phyloP scores from a whole-genome alignment of 225 moss, liverwort and hornwort genomes.

The Anthoceros angustus region DNA sequence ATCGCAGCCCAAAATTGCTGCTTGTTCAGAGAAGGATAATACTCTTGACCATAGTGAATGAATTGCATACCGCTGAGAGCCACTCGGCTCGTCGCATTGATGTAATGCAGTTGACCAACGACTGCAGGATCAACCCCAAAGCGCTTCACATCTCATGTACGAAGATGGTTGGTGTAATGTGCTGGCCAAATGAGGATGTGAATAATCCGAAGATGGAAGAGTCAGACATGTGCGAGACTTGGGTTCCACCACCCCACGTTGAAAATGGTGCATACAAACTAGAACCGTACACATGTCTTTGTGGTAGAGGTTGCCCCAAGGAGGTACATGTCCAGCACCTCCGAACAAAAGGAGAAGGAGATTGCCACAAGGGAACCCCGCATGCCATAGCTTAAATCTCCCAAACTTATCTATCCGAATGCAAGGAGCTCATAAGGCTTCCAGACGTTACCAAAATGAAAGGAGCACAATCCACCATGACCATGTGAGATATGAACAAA shows the following conservation, averaged over 20 bases:
- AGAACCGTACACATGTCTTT: conserved; percentile 51
- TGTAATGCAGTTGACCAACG: conserved; percentile 84
- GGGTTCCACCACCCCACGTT: conserved; percentile 92
- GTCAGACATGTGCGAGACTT: conserved; percentile 88
- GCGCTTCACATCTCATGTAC: background rate
- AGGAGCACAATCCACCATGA: too few relatives aligned
- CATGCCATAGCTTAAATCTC: conserved; percentile 85
- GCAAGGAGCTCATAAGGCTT: background rate
- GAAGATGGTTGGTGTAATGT: too few relatives aligned
- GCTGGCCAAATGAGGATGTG: background rate
- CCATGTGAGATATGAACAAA: too few relatives aligned
- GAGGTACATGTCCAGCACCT: conserved; percentile 60
- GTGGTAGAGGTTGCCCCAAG: conserved; percentile 43
- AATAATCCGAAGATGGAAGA: background rate
- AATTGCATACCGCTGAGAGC: conserved; percentile 90
- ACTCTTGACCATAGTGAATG: conserved; percentile 66
- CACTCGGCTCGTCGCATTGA: conserved; percentile 72
- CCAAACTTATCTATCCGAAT: conserved; percentile 76
- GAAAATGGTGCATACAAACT: conserved; percentile 77
- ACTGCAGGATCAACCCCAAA: conserved; percentile 24
- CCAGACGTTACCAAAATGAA: conserved; percentile 2
- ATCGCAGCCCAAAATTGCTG: conserved; percentile 3
- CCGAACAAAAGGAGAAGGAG: conserved; percentile 94
- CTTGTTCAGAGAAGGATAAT: background rate
- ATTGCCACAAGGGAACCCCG: conserved; percentile 75